Conservation (phyloP, 441 rosid genomes). For the Kokia cookei region DNA sequence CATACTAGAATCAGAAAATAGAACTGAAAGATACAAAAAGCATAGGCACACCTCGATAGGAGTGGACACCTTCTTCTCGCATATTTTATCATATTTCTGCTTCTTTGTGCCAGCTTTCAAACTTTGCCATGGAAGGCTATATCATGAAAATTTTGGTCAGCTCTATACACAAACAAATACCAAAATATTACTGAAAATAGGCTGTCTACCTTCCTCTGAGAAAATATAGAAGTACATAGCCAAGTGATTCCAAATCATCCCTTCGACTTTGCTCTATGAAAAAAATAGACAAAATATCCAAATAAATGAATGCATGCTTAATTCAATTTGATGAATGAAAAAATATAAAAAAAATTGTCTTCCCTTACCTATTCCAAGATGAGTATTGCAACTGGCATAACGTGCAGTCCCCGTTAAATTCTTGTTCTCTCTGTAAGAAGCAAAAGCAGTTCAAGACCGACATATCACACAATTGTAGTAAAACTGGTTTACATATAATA, state of each 20-base stretch:
- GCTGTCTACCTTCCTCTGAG: slow-evolving; percentile 53
- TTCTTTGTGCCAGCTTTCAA: slow-evolving; percentile 88
- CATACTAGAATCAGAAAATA: background rate
- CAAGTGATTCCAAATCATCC: slow-evolving; percentile 30
- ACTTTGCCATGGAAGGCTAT: slow-evolving; percentile 98
- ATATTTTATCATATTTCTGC: slow-evolving; percentile 88
- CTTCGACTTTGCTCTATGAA: slow-evolving; percentile 62
- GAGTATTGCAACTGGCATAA: slow-evolving; percentile 57
- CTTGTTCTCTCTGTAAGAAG: slow-evolving; percentile 50
- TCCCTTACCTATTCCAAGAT: slow-evolving; percentile 19
- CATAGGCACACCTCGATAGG: slow-evolving; percentile 70
- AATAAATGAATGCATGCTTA: background rate
- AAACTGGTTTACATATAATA: slow-evolving; percentile 1
- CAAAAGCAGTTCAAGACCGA: background rate
- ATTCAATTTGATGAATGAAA: background rate
- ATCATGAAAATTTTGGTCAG: slow-evolving; percentile 17
- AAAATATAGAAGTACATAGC: slow-evolving; percentile 55
- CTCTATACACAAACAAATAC: background rate
- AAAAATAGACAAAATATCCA: slow-evolving; percentile 3
- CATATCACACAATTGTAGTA: background rate
- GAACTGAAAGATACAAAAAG: background rate
- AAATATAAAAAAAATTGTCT: background rate
- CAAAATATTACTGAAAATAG: background rate
- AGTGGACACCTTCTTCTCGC: slow-evolving; percentile 91
- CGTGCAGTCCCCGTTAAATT: slow-evolving; percentile 76